Percentiles rank a stretch among this genome's conserved stretches.
These are phyloP conservation scores for Cinnamomum chago DNA, from an alignment of 164 flowering plant genomes.

Conservation along the genomic window DNA sequence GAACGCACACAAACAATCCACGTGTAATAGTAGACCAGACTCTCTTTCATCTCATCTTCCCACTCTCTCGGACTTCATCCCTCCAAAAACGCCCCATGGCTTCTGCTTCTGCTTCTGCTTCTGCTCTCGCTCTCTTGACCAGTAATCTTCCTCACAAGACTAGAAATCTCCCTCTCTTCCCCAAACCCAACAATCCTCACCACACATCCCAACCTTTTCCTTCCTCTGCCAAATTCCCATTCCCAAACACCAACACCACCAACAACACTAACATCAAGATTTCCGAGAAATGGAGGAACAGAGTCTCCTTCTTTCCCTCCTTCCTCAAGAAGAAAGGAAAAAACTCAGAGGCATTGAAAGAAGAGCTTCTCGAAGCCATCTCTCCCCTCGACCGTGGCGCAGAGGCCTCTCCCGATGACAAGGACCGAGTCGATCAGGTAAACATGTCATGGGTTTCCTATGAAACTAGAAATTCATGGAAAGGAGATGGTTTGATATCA, in stretches of 20 bases:
- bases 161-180: neutral
- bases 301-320: conserved; percentile 70
- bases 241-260: neutral
- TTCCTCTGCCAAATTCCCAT: neutral
- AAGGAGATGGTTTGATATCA: neutral
- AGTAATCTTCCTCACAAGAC: neutral
- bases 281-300: conserved; percentile 47
- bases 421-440: conserved; percentile 60
- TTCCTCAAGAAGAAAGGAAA: conserved; percentile 48
- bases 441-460: neutral
- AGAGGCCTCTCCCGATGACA: conserved; percentile 71
- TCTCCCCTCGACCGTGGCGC: conserved; percentile 84
- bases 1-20: no score
- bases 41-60: no score
- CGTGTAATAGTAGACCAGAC: no score
- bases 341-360: conserved; percentile 47
- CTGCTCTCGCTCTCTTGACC: neutral
- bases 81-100: neutral
- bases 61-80: no score
- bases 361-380: conserved; percentile 73
- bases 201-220: neutral
- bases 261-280: neutral
- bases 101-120: neutral
- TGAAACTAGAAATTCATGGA: no score
- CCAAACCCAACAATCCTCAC: neutral